phyloP scores from a whole-genome alignment of 192 early-diverging fungal genomes.

The Podila epigama region DNA sequence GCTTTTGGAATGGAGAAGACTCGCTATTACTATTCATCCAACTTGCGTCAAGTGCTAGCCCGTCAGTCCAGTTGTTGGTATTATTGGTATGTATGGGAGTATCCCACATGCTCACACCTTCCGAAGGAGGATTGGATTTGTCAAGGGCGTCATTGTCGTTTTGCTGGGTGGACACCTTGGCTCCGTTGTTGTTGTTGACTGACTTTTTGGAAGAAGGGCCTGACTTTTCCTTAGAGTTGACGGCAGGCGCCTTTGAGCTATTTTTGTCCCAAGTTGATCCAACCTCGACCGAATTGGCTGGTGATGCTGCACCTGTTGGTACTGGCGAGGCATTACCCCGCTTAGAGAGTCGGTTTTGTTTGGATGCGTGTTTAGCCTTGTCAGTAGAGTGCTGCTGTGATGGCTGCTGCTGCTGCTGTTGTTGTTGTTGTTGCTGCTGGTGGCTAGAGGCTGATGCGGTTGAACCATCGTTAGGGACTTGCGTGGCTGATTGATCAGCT shows the following conservation, averaged over 20 bases:
- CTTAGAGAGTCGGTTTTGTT: slow-evolving; percentile 24
- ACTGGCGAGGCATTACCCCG: slow-evolving; percentile 6
- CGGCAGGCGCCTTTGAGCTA: neutral
- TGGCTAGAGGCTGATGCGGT: neutral
- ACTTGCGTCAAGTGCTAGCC: too few relatives aligned
- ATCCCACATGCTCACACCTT: neutral
- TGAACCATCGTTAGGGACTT: neutral
- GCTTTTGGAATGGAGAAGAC: slow-evolving; percentile 10
- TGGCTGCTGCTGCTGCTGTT: slow-evolving; percentile 6
- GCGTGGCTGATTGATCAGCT: slow-evolving; percentile 7
- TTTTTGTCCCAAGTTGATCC: neutral
- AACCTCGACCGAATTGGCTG: neutral
- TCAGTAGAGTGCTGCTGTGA: too few relatives aligned
- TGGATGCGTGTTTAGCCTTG: slow-evolving; percentile 13
- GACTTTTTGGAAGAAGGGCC: too few relatives aligned
- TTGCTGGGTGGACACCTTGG: neutral
- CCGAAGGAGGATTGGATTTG: neutral
- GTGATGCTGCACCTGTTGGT: neutral
- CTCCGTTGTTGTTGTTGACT: neutral
- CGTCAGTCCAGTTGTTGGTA: neutral
- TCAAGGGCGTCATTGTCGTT: neutral
- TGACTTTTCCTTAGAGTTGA: too few relatives aligned
- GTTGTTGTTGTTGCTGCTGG: slow-evolving; percentile 8
- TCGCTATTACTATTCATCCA: too few relatives aligned
- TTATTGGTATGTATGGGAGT: neutral